Percentiles rank a stretch among this genome's conserved stretches.
phyloP scores from a whole-genome alignment of 2,329 filamentous ascomycete genomes.

The Paracoccidioides lutzii region DNA sequence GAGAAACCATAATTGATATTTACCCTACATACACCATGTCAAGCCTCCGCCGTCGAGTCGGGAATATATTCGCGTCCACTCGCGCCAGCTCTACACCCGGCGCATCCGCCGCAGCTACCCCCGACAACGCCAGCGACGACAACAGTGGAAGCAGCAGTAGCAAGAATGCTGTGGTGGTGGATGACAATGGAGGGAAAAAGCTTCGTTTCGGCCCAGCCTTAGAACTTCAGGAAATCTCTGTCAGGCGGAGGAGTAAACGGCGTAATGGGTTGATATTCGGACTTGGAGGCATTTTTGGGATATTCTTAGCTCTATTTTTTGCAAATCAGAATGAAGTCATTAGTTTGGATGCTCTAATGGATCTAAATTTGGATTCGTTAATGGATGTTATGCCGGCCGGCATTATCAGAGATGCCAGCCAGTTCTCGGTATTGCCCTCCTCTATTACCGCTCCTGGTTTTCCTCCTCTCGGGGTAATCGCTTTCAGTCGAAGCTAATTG shows the following conservation, averaged over 20 bases:
- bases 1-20: not conserved
- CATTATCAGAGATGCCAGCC: slow-evolving; percentile 71
- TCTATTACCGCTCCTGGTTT: not conserved
- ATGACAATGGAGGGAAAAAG: slow-evolving; percentile 11
- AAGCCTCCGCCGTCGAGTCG: slow-evolving; percentile 30
- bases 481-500: slow-evolving; percentile 5
- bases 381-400: slow-evolving; percentile 79
- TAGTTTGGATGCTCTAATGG: slow-evolving; percentile 58
- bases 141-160: slow-evolving; percentile 28
- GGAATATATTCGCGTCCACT: slow-evolving; percentile 19
- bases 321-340: slow-evolving; percentile 82
- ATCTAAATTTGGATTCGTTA: slow-evolving; percentile 68
- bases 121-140: slow-evolving; percentile 3
- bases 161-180: too few relatives aligned
- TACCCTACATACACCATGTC: slow-evolving; percentile 15
- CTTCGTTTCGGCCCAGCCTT: slow-evolving; percentile 21
- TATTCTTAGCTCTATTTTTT: slow-evolving; percentile 81
- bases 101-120: not conserved
- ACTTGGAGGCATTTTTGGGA: slow-evolving; percentile 77
- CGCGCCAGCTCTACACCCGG: slow-evolving; percentile 2
- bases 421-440: slow-evolving; percentile 51
- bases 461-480: not conserved
- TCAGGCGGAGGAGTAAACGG: slow-evolving; percentile 47
- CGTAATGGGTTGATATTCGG: slow-evolving; percentile 72
- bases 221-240: slow-evolving; percentile 14